A percentile compares a stretch with the other conserved stretches of the same genome.
Conservation (phyloP, 2,329 filamentous ascomycete species). For the Apiospora saccharicola region DNA sequence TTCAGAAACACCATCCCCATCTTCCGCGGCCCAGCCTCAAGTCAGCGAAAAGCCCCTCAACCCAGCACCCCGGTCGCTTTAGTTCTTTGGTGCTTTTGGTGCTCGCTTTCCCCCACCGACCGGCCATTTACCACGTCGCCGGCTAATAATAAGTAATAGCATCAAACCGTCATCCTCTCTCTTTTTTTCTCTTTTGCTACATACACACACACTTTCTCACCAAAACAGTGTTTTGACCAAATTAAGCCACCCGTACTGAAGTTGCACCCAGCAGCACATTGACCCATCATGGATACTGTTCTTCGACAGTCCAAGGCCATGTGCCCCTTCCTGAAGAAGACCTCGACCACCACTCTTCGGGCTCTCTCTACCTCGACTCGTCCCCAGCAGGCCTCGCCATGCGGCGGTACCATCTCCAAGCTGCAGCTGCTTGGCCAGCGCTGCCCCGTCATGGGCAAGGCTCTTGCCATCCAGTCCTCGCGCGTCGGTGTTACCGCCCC, state of each 20-base stretch:
- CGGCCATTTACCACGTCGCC: conserved; percentile 18
- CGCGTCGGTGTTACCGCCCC: conserved; percentile 53
- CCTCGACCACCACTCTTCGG: conserved; percentile 88
- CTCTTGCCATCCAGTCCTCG: conserved; percentile 83
- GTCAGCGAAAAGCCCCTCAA: conserved; percentile 13
- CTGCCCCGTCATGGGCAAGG: conserved; percentile 99
- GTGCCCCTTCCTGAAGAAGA: conserved; percentile 97
- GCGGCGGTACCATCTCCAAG: conserved; percentile 95
- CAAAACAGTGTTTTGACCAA: not conserved
- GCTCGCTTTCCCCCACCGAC: not conserved
- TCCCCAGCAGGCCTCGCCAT: conserved; percentile 72
- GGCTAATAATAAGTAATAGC: conserved; percentile 16
- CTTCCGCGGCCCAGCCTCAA: conserved; percentile 14
- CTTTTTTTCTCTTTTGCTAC: not conserved
- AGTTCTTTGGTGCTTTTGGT: not conserved
- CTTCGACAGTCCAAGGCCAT: conserved; percentile 94
- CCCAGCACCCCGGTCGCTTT: conserved; percentile 4
- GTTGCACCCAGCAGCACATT: not conserved
- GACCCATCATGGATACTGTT: conserved; percentile 81
- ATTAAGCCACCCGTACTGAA: conserved; percentile 12
- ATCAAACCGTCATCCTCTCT: not conserved
- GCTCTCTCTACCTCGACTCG: conserved; percentile 80
- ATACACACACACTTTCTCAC: conserved; percentile 8
- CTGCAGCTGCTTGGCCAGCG: conserved; percentile 92
- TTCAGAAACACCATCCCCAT: not conserved